Conservation (phyloP, 1,284 basidiomycete species). For the Leccinum pallidistipes region DNA sequence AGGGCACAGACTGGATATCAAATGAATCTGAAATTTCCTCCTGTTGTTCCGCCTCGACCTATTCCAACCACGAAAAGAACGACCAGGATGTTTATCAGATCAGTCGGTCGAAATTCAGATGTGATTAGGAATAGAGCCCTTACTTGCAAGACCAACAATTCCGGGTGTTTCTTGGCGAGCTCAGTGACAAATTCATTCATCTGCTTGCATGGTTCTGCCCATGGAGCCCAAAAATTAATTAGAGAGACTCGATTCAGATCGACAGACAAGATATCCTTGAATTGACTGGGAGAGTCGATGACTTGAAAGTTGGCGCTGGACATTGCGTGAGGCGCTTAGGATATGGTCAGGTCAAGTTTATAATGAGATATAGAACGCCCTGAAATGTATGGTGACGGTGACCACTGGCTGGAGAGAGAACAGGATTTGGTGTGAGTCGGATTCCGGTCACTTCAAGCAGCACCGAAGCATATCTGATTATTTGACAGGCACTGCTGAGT, state of each 20-base stretch:
- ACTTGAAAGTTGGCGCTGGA: constrained; percentile 47
- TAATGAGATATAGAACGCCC: background rate
- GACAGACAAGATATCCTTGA: constrained; percentile 70
- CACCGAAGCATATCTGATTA: background rate
- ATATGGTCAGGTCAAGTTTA: background rate
- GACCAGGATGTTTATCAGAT: background rate
- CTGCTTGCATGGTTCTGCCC: constrained; percentile 86
- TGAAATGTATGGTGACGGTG: background rate
- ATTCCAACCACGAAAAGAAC: constrained; percentile 30
- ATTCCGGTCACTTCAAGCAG: background rate
- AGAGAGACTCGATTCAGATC: constrained; percentile 82
- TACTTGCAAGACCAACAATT: constrained; percentile 76
- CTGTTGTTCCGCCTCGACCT: constrained; percentile 89
- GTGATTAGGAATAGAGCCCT: constrained; percentile 20
- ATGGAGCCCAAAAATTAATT: constrained; percentile 92
- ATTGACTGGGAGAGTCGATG: constrained; percentile 67
- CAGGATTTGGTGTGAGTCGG: background rate
- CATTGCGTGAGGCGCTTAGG: constrained; percentile 14
- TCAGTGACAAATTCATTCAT: constrained; percentile 81
- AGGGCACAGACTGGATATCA: constrained; percentile 88
- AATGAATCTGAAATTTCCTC: constrained; percentile 93
- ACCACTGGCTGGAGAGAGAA: background rate
- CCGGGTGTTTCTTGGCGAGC: constrained; percentile 71
- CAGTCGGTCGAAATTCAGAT: background rate
- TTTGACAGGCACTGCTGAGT: background rate